These are phyloP conservation scores for Parietaria judaica DNA, from an alignment of 306 rosid species.

Conservation along the genomic window DNA sequence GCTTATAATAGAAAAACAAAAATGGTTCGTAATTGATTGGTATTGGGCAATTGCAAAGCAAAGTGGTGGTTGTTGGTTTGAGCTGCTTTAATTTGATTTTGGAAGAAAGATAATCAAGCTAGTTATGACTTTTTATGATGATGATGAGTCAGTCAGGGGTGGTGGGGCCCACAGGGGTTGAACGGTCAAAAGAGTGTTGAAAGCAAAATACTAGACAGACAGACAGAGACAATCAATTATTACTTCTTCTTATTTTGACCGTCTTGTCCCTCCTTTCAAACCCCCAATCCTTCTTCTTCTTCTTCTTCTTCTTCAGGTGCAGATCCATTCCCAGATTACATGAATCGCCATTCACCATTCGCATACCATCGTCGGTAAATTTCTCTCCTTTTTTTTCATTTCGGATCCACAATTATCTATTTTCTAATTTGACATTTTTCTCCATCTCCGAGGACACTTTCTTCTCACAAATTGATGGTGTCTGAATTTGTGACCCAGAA, in stretches of 20 bases:
- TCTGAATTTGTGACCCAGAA: too few relatives aligned
- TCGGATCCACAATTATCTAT: not conserved
- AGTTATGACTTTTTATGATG: not conserved
- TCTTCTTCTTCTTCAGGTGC: too few relatives aligned
- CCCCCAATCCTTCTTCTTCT: too few relatives aligned
- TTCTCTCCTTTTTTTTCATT: not conserved
- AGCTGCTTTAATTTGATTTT: not conserved
- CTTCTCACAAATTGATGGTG: too few relatives aligned
- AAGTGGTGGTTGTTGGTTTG: not conserved
- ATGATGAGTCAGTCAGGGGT: not conserved
- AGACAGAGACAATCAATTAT: not conserved
- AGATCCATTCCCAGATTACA: not conserved
- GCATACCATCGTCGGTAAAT: slow-evolving; percentile 1
- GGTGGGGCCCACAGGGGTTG: slow-evolving; percentile 18
- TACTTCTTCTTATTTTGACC: not conserved
- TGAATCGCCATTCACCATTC: not conserved
- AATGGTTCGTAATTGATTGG: too few relatives aligned
- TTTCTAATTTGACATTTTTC: not conserved
- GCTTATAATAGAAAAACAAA: too few relatives aligned
- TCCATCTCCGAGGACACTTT: too few relatives aligned
- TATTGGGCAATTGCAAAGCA: not conserved
- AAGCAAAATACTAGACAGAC: not conserved
- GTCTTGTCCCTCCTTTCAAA: too few relatives aligned
- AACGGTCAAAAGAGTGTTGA: slow-evolving; percentile 53
- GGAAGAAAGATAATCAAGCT: not conserved